Base-by-base conservation (phyloP, 164 flowering plant species). In the Akebia trifoliata region DNA sequence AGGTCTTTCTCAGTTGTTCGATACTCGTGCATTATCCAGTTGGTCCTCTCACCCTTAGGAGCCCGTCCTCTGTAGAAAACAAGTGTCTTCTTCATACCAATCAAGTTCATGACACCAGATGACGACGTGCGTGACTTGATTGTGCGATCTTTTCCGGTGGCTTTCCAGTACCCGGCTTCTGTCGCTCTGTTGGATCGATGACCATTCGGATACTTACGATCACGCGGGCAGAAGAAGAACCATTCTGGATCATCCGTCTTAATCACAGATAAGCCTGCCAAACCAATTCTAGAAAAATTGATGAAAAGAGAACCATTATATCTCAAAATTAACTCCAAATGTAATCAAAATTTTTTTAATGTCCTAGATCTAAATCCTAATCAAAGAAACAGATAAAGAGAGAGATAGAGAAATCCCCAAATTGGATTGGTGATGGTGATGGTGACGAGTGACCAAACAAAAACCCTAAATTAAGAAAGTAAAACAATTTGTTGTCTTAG, bases 141-240 rank as follows among this genome's bases (percentile, higher is more conserved):
- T 1, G 8, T 22, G 7, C 69, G 62, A 37, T 65, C 69, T 28
- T 58, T 51, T 2, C 59, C 64, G 0, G 59, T 56, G 0, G 66
- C 56, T 36, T 67, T 67, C 65, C 65, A 61, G 32, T 61, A 67
- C 52, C 65, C 66, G 9, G 38, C 25, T 24, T 52, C 56, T 14
- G 65, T 61, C 22, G 49, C 57, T 37, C 69, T 50, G 26, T 58
- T 35, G 10, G 52, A 40, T 6, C 69, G 57, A 24, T 35, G 55
- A 2, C 58, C 63, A 10, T 58, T 58, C 45, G 61, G 61, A 31
- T 63, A 63, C 36, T 57, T 65, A 8, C 35, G 50, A 50, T 65
- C 58, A 24, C 58, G 65, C 0, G 64, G 57, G 26, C 57, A 50
- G 18, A 61, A 61, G 48, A 61, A 61, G 64, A 30, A 51, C 64